phyloP scores from a whole-genome alignment of 495 filamentous ascomycete species.

The Penicillium atrosanguineum region DNA sequence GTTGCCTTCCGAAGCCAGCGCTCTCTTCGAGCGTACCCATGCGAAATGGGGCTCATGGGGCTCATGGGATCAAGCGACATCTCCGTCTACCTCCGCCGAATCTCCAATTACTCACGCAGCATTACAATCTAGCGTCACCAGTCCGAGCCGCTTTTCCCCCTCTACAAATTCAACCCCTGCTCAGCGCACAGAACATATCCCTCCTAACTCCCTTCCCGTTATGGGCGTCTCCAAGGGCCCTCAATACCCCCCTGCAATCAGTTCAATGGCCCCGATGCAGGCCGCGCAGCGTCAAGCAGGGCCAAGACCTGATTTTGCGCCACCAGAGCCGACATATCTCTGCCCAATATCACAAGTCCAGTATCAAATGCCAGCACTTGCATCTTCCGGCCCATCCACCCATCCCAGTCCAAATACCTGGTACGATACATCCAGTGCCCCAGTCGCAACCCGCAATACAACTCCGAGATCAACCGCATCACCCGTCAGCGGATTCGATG shows the following conservation, averaged over 20 bases:
- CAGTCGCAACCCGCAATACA: slow-evolving; percentile 17
- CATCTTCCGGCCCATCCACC: slow-evolving; percentile 15
- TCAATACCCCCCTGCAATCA: slow-evolving; percentile 16
- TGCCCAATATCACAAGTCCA: slow-evolving; percentile 26
- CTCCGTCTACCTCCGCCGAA: slow-evolving; percentile 33
- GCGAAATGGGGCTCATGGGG: slow-evolving; percentile 53
- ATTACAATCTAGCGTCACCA: slow-evolving; percentile 14
- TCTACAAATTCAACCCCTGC: slow-evolving; percentile 9
- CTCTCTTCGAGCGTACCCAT: slow-evolving; percentile 66
- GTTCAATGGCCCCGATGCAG: slow-evolving; percentile 24
- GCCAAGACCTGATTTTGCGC: slow-evolving; percentile 20
- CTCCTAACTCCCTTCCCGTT: slow-evolving; percentile 10
- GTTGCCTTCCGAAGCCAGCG: slow-evolving; percentile 76
- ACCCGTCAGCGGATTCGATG: slow-evolving; percentile 41
- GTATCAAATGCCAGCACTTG: slow-evolving; percentile 16
- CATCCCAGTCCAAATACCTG: slow-evolving; percentile 20
- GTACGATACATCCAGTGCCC: slow-evolving; percentile 25
- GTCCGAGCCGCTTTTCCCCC: slow-evolving; percentile 18
- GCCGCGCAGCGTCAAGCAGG: slow-evolving; percentile 17
- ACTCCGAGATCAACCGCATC: slow-evolving; percentile 27
- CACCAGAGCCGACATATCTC: slow-evolving; percentile 40
- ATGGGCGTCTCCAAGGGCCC: slow-evolving; percentile 9
- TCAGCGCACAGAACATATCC: slow-evolving; percentile 13
- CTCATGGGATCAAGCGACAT: slow-evolving; percentile 41
- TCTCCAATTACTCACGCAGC: slow-evolving; percentile 19